Conservation (phyloP, 768 basidiomycete species). For the Naganishia antarctica region DNA sequence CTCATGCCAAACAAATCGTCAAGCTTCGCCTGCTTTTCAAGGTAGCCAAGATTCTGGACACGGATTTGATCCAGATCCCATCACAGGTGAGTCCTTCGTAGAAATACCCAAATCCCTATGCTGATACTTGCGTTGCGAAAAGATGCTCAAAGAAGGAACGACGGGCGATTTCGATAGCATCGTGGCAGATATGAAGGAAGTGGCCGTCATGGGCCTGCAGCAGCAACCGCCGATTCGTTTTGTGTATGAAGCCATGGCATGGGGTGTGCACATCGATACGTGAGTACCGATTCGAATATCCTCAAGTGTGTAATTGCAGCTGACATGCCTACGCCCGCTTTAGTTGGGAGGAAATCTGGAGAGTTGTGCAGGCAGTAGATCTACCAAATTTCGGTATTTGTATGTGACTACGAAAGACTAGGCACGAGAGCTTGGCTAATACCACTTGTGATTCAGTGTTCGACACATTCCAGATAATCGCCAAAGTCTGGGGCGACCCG, state of each 20-base stretch:
- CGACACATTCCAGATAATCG: constrained; percentile 17
- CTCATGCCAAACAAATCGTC: constrained; percentile 13
- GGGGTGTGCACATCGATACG: constrained; percentile 48
- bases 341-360: constrained; percentile 51
- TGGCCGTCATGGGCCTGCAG: constrained; percentile 2
- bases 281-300: not conserved
- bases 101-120: not conserved
- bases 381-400: constrained; percentile 51
- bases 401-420: constrained; percentile 50
- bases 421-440: constrained; percentile 28
- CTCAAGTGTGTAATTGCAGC: not conserved
- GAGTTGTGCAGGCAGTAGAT: constrained; percentile 47
- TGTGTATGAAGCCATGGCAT: constrained; percentile 47
- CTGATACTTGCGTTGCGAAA: not conserved
- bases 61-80: constrained; percentile 17
- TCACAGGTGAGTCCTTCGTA: not conserved
- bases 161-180: constrained; percentile 17
- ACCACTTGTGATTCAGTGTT: not conserved
- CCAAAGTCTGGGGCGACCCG: constrained; percentile 12
- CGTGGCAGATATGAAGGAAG: constrained; percentile 16
- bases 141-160: constrained; percentile 19
- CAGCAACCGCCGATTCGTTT: constrained; percentile 13
- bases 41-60: constrained; percentile 19
- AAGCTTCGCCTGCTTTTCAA: constrained; percentile 11
- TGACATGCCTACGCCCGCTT: not conserved